Base-by-base conservation (phyloP, 2,329 filamentous ascomycete genomes). In the Claviceps sp. region DNA sequence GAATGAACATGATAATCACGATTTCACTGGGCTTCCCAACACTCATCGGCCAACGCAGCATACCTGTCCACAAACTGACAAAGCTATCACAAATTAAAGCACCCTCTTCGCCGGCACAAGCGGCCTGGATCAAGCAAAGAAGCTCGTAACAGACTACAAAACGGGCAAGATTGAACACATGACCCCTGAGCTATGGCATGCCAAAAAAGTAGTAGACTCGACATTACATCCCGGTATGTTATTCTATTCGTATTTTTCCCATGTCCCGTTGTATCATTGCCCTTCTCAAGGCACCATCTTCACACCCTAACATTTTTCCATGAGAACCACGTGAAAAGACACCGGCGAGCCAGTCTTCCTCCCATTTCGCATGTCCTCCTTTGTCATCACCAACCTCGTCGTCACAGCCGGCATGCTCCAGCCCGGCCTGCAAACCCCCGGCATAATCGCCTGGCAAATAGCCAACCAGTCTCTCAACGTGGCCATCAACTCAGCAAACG, bases 381-480 rank as follows among this genome's bases (percentile, higher is more conserved):
- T 93, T 66, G 89, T 95, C 51, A 70, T 97, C 52, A 90, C 90
- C 57, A 98, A 98, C 70, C 72, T 98, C 66, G 76, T 97, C 53
- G 91, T 97, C 55, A 98, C 93, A 46, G 91, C 84, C 6, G 93
- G 93, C 62, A 98, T 98, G 93, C 84, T 98, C 52, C 93, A 91
- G 50, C 93, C 93, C 3, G 87, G 87, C 10, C 78, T 97, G 24
- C 74, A 79, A 61, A 95, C 85, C 45, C 78, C 79, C 43, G 93
- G 91, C 50, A 96, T 89, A 5, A 76, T 97, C 40, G 84, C 85
- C 58, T 98, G 93, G 93, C 93, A 98, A 71, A 81, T 96, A 54
- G 81, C 87, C 59, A 98, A 98, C 71, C 93, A 98, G 73, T 96
- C 90, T 13, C 84, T 98, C 61, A 98, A 98, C 67, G 93, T 98